Conservation (phyloP, 75 land plant species). For the Sequoia sempervirens region DNA sequence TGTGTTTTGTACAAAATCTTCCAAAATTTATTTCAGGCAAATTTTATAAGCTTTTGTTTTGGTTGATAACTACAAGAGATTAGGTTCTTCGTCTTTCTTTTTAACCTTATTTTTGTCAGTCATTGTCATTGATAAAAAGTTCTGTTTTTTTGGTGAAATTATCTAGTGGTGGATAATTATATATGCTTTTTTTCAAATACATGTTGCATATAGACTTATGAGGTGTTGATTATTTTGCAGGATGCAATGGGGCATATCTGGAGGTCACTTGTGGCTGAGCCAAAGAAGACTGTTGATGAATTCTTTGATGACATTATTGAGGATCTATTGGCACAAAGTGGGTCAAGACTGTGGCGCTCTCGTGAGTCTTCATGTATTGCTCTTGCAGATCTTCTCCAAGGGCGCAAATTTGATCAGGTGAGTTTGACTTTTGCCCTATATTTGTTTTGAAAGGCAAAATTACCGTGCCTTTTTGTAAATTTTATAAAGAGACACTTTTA, state of each 20-base stretch:
- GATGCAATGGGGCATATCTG: conserved; percentile 99
- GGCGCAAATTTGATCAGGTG: conserved; percentile 87
- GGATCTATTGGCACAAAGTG: conserved; percentile 75
- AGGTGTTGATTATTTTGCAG: conserved; percentile 24
- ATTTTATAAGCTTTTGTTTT: background rate
- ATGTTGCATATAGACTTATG: background rate
- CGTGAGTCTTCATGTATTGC: conserved; percentile 97
- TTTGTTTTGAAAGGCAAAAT: background rate
- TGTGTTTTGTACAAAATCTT: background rate
- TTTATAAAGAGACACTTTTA: background rate
- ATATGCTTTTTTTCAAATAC: background rate
- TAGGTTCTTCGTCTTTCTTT: background rate
- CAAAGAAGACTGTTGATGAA: conserved; percentile 91
- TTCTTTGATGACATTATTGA: conserved; percentile 72
- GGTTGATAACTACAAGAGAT: background rate
- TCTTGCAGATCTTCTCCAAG: conserved; percentile 92
- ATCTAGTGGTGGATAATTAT: background rate
- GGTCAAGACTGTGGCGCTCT: conserved; percentile 97
- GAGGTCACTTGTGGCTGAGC: conserved; percentile 89
- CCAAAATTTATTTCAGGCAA: background rate
- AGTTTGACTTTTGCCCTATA: conserved; percentile 4
- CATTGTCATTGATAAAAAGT: background rate
- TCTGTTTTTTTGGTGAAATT: background rate
- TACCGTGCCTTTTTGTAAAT: background rate
- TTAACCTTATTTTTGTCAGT: background rate